Evolutionary conservation across 2,329 filamentous ascomycete genomes (phyloP), one percentile per base, ranked within the genome.

Genomic region (Aphanocladium album): DNA sequence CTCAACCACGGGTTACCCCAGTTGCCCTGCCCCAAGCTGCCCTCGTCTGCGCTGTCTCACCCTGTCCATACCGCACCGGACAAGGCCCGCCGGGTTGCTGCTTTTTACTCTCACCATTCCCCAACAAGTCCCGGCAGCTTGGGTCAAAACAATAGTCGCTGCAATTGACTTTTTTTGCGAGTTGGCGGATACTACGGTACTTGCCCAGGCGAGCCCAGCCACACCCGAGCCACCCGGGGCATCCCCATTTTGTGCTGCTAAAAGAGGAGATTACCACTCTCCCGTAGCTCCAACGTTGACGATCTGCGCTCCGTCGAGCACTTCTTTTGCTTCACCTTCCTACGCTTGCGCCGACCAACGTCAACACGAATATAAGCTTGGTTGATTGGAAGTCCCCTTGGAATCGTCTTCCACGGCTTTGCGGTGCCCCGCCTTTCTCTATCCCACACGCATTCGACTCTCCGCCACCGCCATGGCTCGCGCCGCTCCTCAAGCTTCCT

Each of bases 261-360:
- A 57, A 57, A 50, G 57, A 59, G 47, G 37, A 53, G 47, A 51
- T 39, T 41, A 21, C 7, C 39, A 19, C 41, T 33, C 57, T 59
- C 37, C 47, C 35, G 50, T 33, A 52, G 35, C 41, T 54, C 56
- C 37, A 50, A 41, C 56, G 16, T 11, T 43, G 33, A 50, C 50
- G 57, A 60, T 60, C 57, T 27, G 57, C 57, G 50, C 50, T 53
- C 30, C 50, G n/a, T 54, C 41, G 37, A 54, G 39, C 2, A 46
- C 30, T 41, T 27, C 33, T 33, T 23, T 54, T 21, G 49, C 50
- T 11, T 16, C 30, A 21, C 19, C 25, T 35, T 4, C 39, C 17
- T 46, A 33, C 57, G 7, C 16, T 21, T 39, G 25, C 33, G 25
- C 30, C 33, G 30, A n/a, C 50, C 45, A 21, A 53, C 37, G n/a